Evolutionary conservation across 208 protist genomes (phyloP).

Genomic region (Trypanosoma caninum): DNA sequence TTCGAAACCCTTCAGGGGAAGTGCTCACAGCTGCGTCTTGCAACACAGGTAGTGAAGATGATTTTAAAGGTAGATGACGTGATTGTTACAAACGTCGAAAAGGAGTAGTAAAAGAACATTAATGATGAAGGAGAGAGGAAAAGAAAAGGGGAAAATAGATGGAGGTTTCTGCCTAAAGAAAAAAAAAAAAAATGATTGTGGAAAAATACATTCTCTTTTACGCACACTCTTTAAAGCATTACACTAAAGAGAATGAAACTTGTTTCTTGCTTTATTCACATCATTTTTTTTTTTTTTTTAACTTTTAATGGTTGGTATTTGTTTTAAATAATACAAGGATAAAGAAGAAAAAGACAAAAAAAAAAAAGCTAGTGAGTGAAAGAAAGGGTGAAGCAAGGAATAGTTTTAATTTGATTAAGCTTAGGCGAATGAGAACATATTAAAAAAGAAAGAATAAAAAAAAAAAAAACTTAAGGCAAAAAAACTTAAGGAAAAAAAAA

Average conservation of each 20-base stretch:
- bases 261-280: background rate
- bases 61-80: conserved; percentile 99
- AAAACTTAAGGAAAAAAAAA: background rate
- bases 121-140: background rate
- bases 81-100: conserved; percentile 89
- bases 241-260: no score
- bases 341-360: background rate
- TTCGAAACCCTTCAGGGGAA: conserved; percentile 99
- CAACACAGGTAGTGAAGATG: conserved; percentile 99
- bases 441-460: background rate
- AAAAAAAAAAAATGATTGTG: background rate
- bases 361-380: background rate
- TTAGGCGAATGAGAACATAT: no score
- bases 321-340: background rate
- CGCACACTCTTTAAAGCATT: no score
- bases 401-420: no score
- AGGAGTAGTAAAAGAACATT: conserved; percentile 39
- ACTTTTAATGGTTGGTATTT: background rate
- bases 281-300: background rate
- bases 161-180: background rate
- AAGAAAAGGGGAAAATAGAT: background rate
- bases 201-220: background rate
- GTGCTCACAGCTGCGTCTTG: conserved; percentile 98
- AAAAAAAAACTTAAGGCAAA: conserved; percentile 3
- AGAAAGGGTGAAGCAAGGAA: no score